Evolutionary conservation across 2,329 filamentous ascomycete genomes (phyloP), one percentile per base, ranked within the genome.

Genomic region (Verticillium albo-atrum): DNA sequence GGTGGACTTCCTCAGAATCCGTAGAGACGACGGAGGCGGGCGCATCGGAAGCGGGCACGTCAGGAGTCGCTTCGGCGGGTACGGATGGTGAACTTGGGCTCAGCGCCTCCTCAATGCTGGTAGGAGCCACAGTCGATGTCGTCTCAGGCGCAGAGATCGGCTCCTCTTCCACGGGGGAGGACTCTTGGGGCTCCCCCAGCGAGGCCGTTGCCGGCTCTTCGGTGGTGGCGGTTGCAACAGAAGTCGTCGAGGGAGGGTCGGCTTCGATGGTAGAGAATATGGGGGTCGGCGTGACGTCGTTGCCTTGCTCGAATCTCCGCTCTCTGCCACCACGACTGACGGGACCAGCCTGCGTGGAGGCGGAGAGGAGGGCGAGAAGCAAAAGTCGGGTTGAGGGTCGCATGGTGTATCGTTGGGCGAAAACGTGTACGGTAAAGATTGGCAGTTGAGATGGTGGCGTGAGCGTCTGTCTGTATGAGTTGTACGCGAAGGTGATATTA

Each of bases 261-360:
- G 37, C 37, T 20, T 23, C 55, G 7, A 64, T 53, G 26, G 62
- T 64, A 9, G 58, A 55, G 34, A 64, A 64, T 28, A 64, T 60
- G 27, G 62, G 62, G 25, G 55, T 63, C 37, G 62, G 62, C 4
- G 62, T 61, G 20, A 42, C 34, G 17, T 58, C 61, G 52, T 61
- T 20, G 6, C 54, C 62, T 7, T 61, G 42, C 17, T 64, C 57
- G 25, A 2, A 12, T 55, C 56, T 27, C 59, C 60, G 25, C 6
- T 26, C 26, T 30, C 55, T 63, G 53, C 55, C 59, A 14, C 27
- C 57, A 55, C 61, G 62, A 47, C 61, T 63, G 42, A 64, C 30
- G 42, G 62, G 62, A 51, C 62, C 62, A 26, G 62, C 62, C 61
- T 63, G 62, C 62, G 62, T 55, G 54, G 55, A 57, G n/a, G 62